phyloP scores from a whole-genome alignment of 495 filamentous ascomycete species.

The Hypoxylon trugodes region DNA sequence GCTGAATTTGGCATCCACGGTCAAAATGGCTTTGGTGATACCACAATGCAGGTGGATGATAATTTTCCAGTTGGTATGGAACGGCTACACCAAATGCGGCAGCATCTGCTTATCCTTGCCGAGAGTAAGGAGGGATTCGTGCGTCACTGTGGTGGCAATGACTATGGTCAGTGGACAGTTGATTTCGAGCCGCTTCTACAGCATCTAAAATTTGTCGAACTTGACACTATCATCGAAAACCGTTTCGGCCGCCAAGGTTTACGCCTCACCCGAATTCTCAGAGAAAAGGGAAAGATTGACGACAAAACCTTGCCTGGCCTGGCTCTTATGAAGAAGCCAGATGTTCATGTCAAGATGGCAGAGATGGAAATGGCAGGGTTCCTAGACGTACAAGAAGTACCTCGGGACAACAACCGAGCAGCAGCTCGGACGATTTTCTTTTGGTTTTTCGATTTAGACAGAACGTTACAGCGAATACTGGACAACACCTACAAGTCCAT shows the following conservation, averaged over 20 bases:
- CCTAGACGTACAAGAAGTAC: slow-evolving; percentile 90
- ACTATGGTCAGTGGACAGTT: slow-evolving; percentile 78
- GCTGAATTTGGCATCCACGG: slow-evolving; percentile 7
- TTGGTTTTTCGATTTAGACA: slow-evolving; percentile 85
- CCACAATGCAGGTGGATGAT: slow-evolving; percentile 46
- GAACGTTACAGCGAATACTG: slow-evolving; percentile 69
- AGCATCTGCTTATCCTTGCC: slow-evolving; percentile 78
- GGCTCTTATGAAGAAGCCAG: slow-evolving; percentile 78
- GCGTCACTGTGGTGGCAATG: slow-evolving; percentile 61
- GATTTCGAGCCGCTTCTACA: slow-evolving; percentile 75
- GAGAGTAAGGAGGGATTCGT: slow-evolving; percentile 76
- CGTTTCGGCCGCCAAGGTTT: slow-evolving; percentile 78
- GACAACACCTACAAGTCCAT: slow-evolving; percentile 87
- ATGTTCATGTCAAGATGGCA: slow-evolving; percentile 80
- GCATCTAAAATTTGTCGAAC: slow-evolving; percentile 72
- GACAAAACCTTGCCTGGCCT: slow-evolving; percentile 82
- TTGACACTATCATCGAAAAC: slow-evolving; percentile 79
- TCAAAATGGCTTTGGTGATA: slow-evolving; percentile 40
- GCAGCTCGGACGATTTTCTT: slow-evolving; percentile 84
- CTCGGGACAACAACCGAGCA: slow-evolving; percentile 78
- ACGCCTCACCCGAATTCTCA: slow-evolving; percentile 81
- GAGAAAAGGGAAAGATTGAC: slow-evolving; percentile 86
- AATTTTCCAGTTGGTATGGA: slow-evolving; percentile 49
- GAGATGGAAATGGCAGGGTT: slow-evolving; percentile 84
- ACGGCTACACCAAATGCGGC: slow-evolving; percentile 68